phyloP scores from a whole-genome alignment of 108 stramenopile species.

The Cyclotella sp. region DNA sequence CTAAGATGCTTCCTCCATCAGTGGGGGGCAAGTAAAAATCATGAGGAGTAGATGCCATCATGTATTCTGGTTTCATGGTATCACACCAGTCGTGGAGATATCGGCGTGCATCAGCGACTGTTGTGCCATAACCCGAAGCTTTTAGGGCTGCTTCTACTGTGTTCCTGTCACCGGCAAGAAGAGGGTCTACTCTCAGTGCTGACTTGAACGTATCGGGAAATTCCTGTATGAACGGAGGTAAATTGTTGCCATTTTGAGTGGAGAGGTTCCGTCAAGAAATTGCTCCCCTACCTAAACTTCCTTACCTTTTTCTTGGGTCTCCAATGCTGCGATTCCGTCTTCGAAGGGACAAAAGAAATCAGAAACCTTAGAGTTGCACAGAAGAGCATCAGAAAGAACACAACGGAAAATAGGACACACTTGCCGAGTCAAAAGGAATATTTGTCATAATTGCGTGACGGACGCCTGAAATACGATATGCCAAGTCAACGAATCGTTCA shows the following conservation, averaged over 20 bases:
- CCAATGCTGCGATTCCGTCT: constrained; percentile 79
- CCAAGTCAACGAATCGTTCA: constrained; percentile 59
- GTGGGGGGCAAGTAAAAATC: constrained; percentile 62
- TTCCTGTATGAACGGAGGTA: constrained; percentile 16
- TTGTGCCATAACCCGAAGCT: constrained; percentile 69
- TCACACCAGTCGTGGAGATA: constrained; percentile 86
- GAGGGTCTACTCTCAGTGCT: constrained; percentile 90
- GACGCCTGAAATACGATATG: constrained; percentile 71
- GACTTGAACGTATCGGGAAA: constrained; percentile 75
- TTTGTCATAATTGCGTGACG: constrained; percentile 93
- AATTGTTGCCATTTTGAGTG: neutral
- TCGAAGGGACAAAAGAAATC: neutral
- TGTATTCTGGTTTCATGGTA: constrained; percentile 89
- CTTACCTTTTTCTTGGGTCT: constrained; percentile 59
- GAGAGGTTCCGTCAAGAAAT: constrained; percentile 3
- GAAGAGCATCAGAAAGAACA: neutral
- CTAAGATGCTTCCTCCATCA: constrained; percentile 48
- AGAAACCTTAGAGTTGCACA: neutral
- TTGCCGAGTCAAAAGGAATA: constrained; percentile 84
- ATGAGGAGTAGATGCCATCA: constrained; percentile 93
- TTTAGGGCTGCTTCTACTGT: constrained; percentile 65
- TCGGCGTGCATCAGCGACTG: constrained; percentile 75
- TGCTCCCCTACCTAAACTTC: neutral
- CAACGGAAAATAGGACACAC: neutral
- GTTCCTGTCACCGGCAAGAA: constrained; percentile 77